Base-by-base conservation (phyloP, 2,329 filamentous ascomycete species). In the Zymoseptoria crescenta region DNA sequence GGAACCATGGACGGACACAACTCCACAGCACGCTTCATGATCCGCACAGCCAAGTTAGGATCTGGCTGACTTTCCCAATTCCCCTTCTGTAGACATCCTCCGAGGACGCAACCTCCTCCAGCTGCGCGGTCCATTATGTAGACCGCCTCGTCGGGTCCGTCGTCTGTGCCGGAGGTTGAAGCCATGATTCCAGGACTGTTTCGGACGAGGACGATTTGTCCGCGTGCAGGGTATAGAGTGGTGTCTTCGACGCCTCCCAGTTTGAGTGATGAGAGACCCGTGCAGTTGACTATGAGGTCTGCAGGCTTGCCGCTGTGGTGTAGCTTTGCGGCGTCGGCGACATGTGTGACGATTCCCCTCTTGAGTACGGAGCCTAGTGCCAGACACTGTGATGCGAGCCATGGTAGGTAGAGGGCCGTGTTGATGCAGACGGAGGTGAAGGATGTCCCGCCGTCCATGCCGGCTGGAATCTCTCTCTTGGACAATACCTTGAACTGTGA, bases 381-480 rank as follows among this genome's bases (percentile, higher is more conserved):
- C 28, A 88, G 80, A 72, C 90, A 95, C 75, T 94, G 87, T 0
- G 89, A 88, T 0, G 89, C 78, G 0, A 97, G 85, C 84, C 89
- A 96, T 3, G 89, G 85, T 1, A 96, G 83, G 75, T 96, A 97
- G 59, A 96, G 76, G 49, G 88, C 84, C 0, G 89, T 89, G 76
- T 97, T 96, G 73, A 96, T 93, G 75, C 92, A 96, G 49, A 96
- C 86, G 0, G 89, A 93, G 7, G 84, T 90, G 73, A 94, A 96
- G 57, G 81, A 79, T 55, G 84, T 88, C 24, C 85, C 91, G 9
- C 87, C 87, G 61, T 91, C 86, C 56, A 87, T 82, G 19, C 83
- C 88, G 0, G 76, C 67, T 0, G 84, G 82, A 1, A 96, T 76
- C 65, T 71, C 67, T 4, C 62, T 60, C 49, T 68, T 62, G 13